Percentiles rank a stretch among this genome's conserved stretches.
phyloP scores from a whole-genome alignment of 768 basidiomycete species.

The Pisolithus marmoratus region DNA sequence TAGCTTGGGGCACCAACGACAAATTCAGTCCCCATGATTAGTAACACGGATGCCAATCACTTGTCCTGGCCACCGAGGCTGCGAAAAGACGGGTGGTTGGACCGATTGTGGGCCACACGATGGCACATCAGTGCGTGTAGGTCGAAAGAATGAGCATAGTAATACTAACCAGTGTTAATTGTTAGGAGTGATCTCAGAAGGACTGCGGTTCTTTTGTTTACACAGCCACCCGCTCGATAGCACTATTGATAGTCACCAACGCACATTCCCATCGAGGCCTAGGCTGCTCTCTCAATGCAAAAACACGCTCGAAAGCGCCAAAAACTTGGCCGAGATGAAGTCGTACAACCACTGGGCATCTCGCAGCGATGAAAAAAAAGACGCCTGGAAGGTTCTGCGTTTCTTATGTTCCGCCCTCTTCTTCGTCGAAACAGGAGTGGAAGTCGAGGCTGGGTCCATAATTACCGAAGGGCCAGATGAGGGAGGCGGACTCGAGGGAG shows the following conservation, averaged over 20 bases:
- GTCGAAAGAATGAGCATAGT: no score
- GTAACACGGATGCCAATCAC: no score
- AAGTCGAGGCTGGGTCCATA: slow-evolving; percentile 20
- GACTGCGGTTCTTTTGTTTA: no score
- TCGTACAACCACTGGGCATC: slow-evolving; percentile 34
- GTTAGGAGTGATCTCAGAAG: no score
- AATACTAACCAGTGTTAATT: no score
- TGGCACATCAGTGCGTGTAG: no score
- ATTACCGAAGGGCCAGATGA: slow-evolving; percentile 27
- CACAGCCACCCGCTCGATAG: slow-evolving; percentile 27
- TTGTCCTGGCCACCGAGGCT: no score
- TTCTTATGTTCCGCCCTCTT: slow-evolving; percentile 37
- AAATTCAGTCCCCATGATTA: no score
- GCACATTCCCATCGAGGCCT: no score
- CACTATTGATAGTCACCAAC: neutral
- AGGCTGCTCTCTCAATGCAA: slow-evolving; percentile 36
- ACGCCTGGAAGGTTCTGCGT: slow-evolving; percentile 74
- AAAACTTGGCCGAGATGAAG: slow-evolving; percentile 36
- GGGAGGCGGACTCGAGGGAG: slow-evolving; percentile 37
- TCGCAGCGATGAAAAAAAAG: slow-evolving; percentile 63
- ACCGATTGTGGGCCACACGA: no score
- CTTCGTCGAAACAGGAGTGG: slow-evolving; percentile 15
- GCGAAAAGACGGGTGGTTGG: no score
- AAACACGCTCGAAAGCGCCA: slow-evolving; percentile 63
- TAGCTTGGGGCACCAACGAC: no score